Base-by-base conservation (phyloP, 805 yeast genomes). In the Jamesozyma jinghongensis region DNA sequence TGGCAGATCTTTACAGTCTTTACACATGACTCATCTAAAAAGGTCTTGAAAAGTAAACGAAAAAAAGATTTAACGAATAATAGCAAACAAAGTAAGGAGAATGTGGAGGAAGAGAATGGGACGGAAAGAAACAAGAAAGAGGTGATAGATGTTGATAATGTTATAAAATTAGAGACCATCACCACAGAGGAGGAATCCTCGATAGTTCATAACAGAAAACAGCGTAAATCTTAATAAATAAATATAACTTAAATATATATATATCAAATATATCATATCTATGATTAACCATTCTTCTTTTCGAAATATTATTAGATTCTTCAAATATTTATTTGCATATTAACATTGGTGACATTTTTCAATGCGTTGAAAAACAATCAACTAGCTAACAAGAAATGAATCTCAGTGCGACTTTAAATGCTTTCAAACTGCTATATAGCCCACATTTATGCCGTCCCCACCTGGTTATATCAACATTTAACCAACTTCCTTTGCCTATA, bases 361-460 rank as follows among this genome's bases (percentile, higher is more conserved):
- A 5, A 19, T 18, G n/a, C 2, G 3, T 34, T 14, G 20, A 8
- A 22, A 34, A 20, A 13, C 5, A 20, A 7, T 8, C 19, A 25
- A 22, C 6, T 10, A 10, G 10, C 10, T 10, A 22, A 22, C 26
- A 22, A 12, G 32, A 29, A 28, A 42, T 81, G 74, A 85, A 85
- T 60, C 59, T 83, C 36, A 81, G 90, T 59, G 95, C 88, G 1
- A 81, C 92, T 0, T 48, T 84, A 19, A 85, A 85, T 52, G 75
- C 77, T 0, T 64, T 78, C 22, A 65, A 81, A 18, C 60, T 86
- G 25, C 49, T 79, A 1, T 63, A 67, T 50, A 75, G 71, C 45
- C 95, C 95, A 0, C 65, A 74, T n/a, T 60, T 84, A 19, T 76
- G 86, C 46, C 54, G 79, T 18, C 95, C 95, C 0, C 83, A 80